Evolutionary conservation across 1,284 basidiomycete species (phyloP).

Genomic region (Laetiporus sulphureus): DNA sequence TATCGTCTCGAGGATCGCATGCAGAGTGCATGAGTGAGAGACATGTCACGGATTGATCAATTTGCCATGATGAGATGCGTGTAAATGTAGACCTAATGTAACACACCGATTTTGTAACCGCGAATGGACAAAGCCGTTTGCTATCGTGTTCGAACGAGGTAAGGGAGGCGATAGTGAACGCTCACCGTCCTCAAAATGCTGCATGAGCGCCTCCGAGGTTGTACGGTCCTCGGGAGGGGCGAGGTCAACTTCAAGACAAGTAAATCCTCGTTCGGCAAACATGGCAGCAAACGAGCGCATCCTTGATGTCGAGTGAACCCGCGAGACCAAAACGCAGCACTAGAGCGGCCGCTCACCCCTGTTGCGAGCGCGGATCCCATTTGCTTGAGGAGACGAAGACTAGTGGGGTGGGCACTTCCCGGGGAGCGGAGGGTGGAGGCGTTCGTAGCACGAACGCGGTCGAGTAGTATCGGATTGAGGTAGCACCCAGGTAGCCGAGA

Average conservation of each 20-base stretch:
- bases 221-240: constrained; percentile 23
- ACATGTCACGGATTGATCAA: too few species aligned
- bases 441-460: constrained; percentile 24
- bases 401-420: constrained; percentile 46
- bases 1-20: too few species aligned
- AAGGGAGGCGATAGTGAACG: too few species aligned
- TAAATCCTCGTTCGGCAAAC: constrained; percentile 54
- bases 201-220: constrained; percentile 25
- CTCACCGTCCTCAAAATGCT: constrained; percentile 16
- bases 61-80: too few species aligned
- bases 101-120: too few species aligned
- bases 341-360: constrained; percentile 9
- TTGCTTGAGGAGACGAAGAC: constrained; percentile 24
- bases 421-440: constrained; percentile 34
- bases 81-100: too few species aligned
- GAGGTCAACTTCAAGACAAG: constrained; percentile 50
- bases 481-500: neutral
- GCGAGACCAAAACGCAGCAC: neutral
- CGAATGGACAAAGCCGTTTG: too few species aligned
- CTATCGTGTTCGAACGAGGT: too few species aligned
- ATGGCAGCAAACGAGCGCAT: constrained; percentile 35
- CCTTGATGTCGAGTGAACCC: constrained; percentile 19
- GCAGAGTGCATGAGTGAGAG: too few species aligned
- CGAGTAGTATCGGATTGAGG: constrained; percentile 6
- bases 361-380: constrained; percentile 14